A percentile compares a stretch with the other conserved stretches of the same genome.
These are phyloP conservation scores for Glutinoglossum americanum DNA, from an alignment of 495 filamentous ascomycete genomes.

Conservation along the genomic window DNA sequence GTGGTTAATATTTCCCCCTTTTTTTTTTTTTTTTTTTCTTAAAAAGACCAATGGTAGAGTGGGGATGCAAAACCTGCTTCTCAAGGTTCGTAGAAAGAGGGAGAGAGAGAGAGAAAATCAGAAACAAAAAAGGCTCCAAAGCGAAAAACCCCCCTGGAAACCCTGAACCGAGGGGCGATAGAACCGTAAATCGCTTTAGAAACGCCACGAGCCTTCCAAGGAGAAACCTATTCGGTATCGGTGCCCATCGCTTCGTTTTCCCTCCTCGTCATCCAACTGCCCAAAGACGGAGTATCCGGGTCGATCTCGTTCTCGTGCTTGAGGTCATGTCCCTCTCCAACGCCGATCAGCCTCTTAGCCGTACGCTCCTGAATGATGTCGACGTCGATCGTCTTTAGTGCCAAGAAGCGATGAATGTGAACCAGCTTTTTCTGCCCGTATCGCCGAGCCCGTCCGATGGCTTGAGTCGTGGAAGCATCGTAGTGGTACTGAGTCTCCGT, in stretches of 20 bases:
- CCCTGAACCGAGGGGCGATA: too few species aligned
- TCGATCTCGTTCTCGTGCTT: background rate
- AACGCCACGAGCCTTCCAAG: background rate
- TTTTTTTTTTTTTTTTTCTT: too few species aligned
- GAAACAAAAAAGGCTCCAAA: too few species aligned
- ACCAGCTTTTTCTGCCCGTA: conserved; percentile 47
- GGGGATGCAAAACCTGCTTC: too few species aligned
- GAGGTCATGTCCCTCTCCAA: background rate
- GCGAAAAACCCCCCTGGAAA: too few species aligned
- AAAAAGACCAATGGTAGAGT: too few species aligned
- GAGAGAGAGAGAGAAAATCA: too few species aligned
- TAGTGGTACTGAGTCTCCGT: conserved; percentile 33
- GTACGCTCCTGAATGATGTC: conserved; percentile 31
- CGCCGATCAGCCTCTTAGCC: background rate
- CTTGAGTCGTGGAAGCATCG: conserved; percentile 41
- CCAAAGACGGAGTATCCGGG: background rate
- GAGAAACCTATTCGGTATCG: background rate
- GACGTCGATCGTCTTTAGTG: conserved; percentile 44
- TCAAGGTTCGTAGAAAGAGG: too few species aligned
- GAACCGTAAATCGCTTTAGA: too few species aligned
- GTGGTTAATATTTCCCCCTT: too few species aligned
- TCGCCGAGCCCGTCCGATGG: conserved; percentile 44
- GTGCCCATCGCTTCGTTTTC: background rate
- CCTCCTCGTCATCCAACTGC: background rate
- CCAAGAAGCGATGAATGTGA: conserved; percentile 45